A percentile compares a stretch with the other conserved stretches of the same genome.
Conservation (phyloP, 2,329 filamentous ascomycete genomes). For the Aspergillus thermomutatus region DNA sequence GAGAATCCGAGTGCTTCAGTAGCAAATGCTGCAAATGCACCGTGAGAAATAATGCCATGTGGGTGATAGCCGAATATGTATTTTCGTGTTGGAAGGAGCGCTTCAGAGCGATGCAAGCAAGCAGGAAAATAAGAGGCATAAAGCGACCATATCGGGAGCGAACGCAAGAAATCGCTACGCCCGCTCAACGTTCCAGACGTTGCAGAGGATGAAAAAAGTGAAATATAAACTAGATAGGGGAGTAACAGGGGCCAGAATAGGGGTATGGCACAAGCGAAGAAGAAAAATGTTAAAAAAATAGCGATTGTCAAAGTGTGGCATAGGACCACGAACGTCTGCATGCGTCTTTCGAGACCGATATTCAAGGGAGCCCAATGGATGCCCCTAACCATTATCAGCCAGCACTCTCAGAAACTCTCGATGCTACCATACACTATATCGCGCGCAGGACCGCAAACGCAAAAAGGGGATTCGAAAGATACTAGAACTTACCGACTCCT, state of each 20-base stretch:
- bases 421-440: neutral
- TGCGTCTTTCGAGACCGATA: slow-evolving; percentile 65
- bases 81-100: slow-evolving; percentile 75
- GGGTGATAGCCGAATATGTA: slow-evolving; percentile 98
- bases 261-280: slow-evolving; percentile 85
- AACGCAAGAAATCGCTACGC: slow-evolving; percentile 72
- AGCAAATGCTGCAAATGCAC: slow-evolving; percentile 87
- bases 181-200: slow-evolving; percentile 71
- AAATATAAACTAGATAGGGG: slow-evolving; percentile 77
- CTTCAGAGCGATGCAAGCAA: slow-evolving; percentile 76
- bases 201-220: slow-evolving; percentile 70
- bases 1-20: slow-evolving; percentile 87
- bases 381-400: slow-evolving; percentile 31
- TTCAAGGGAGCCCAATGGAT: slow-evolving; percentile 83
- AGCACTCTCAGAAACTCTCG: slow-evolving; percentile 5
- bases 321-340: slow-evolving; percentile 76
- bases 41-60: slow-evolving; percentile 94
- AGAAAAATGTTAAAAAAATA: slow-evolving; percentile 74
- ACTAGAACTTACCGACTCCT: neutral
- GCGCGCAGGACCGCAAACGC: neutral
- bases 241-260: slow-evolving; percentile 79
- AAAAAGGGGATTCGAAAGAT: neutral
- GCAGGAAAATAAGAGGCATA: slow-evolving; percentile 94
- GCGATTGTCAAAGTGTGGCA: slow-evolving; percentile 70
- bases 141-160: slow-evolving; percentile 74